Evolutionary conservation across 2,329 filamentous ascomycete species (phyloP).

Genomic region (Beauveria australis): DNA sequence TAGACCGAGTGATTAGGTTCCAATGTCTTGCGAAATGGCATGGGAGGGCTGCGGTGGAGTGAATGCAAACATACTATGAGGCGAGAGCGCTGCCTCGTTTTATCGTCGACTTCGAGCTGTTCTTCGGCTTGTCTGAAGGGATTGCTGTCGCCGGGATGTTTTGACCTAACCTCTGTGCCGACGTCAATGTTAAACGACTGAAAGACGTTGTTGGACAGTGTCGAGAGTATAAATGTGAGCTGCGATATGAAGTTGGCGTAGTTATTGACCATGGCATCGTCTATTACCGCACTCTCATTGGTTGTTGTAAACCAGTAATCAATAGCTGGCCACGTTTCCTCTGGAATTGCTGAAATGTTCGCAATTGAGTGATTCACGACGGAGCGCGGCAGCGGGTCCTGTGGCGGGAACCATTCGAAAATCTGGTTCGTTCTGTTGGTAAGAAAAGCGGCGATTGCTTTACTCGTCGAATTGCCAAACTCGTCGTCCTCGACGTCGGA

Average conservation of each 20-base stretch:
- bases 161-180: slow-evolving; percentile 16
- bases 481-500: neutral
- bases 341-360: slow-evolving; percentile 21
- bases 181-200: slow-evolving; percentile 21
- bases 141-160: slow-evolving; percentile 14
- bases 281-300: slow-evolving; percentile 1
- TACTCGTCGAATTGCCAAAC: slow-evolving; percentile 13
- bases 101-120: slow-evolving; percentile 17
- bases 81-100: slow-evolving; percentile 20
- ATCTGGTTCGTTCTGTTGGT: slow-evolving; percentile 15
- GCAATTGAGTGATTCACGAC: slow-evolving; percentile 18
- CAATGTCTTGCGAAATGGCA: neutral
- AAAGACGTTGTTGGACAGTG: slow-evolving; percentile 8
- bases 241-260: neutral
- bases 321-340: slow-evolving; percentile 21
- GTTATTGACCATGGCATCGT: neutral
- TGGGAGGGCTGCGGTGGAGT: neutral
- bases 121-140: slow-evolving; percentile 14
- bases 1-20: slow-evolving; percentile 11
- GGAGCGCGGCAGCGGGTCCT: slow-evolving; percentile 15
- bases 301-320: slow-evolving; percentile 9
- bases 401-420: slow-evolving; percentile 21
- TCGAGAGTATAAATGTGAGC: neutral
- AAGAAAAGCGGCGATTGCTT: slow-evolving; percentile 14
- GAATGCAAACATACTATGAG: slow-evolving; percentile 22